Conservation (phyloP, 306 rosid species). For the Fragaria ananassa region DNA sequence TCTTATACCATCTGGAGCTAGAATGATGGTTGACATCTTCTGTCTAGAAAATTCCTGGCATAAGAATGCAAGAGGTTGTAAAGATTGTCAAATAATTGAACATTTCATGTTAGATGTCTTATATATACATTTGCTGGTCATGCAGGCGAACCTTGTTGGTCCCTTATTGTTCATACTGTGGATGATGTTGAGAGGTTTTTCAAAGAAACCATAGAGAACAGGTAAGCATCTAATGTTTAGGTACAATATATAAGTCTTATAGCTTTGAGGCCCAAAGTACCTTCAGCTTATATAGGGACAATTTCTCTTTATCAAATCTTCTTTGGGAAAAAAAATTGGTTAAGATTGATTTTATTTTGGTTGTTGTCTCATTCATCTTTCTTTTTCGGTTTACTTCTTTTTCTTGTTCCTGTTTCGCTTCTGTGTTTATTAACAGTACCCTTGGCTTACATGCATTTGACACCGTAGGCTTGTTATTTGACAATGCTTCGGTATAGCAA, state of each 20-base stretch:
- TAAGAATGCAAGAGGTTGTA: not conserved
- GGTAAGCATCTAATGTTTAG: slow-evolving; percentile 40
- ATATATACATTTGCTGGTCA: slow-evolving; percentile 9
- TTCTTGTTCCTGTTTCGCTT: not conserved
- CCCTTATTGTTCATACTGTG: slow-evolving; percentile 59
- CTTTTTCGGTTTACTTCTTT: not conserved
- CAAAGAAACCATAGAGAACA: slow-evolving; percentile 81
- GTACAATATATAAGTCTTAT: not conserved
- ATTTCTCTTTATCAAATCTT: not conserved
- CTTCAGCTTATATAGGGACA: not conserved
- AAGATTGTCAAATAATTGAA: not conserved
- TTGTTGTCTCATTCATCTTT: not conserved
- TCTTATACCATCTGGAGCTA: not conserved
- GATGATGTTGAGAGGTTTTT: slow-evolving; percentile 85
- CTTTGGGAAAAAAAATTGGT: not conserved
- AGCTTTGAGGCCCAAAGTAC: not conserved
- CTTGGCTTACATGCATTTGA: not conserved
- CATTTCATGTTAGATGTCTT: not conserved
- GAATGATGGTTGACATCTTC: not conserved
- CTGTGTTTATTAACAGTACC: not conserved
- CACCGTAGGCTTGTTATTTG: not conserved
- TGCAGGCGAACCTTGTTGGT: slow-evolving; percentile 89
- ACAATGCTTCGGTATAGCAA: not conserved
- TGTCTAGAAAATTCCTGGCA: not conserved
- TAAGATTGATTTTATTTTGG: not conserved